A percentile compares a stretch with the other conserved stretches of the same genome.
Conservation (phyloP, 2,329 filamentous ascomycete genomes). For the Sporothrix euskadiensis region DNA sequence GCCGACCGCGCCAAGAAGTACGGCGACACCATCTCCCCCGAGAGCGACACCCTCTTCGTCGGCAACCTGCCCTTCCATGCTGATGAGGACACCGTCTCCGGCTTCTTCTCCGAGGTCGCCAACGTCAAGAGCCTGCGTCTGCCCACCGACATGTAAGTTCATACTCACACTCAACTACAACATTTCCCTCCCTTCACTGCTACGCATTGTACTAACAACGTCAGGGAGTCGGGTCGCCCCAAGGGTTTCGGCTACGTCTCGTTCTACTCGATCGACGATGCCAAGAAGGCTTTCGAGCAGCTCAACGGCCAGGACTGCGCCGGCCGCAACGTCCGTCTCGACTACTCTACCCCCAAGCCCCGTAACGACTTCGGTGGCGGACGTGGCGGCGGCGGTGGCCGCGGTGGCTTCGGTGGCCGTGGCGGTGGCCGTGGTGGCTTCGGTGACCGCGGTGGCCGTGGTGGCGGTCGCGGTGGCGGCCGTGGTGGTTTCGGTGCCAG, state of each 20-base stretch:
- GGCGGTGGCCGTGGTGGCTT: slow-evolving; percentile 57
- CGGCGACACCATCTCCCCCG: slow-evolving; percentile 76
- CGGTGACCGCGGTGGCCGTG: slow-evolving; percentile 55
- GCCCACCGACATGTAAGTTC: slow-evolving; percentile 72
- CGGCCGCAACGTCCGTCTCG: slow-evolving; percentile 76
- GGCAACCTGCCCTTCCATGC: slow-evolving; percentile 87
- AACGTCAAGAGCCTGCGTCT: slow-evolving; percentile 78
- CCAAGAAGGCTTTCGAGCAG: slow-evolving; percentile 69
- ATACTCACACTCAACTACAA: neutral
- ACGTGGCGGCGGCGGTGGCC: slow-evolving; percentile 36
- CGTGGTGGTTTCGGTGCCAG: slow-evolving; percentile 59
- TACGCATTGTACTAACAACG: slow-evolving; percentile 21
- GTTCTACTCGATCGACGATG: slow-evolving; percentile 79
- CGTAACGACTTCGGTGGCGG: slow-evolving; percentile 53
- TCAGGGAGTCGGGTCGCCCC: slow-evolving; percentile 72
- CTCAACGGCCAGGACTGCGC: slow-evolving; percentile 64
- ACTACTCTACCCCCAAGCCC: slow-evolving; percentile 72
- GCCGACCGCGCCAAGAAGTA: slow-evolving; percentile 66
- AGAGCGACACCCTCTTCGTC: slow-evolving; percentile 85
- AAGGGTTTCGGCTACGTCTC: slow-evolving; percentile 94
- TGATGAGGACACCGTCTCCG: slow-evolving; percentile 71
- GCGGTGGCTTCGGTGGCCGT: slow-evolving; percentile 51
- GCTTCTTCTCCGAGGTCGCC: slow-evolving; percentile 71
- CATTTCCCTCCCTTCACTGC: neutral
- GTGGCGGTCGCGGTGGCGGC: slow-evolving; percentile 48